Evolutionary conservation across 2,329 filamentous ascomycete genomes (phyloP).

Genomic region (Curvularia spicifera): DNA sequence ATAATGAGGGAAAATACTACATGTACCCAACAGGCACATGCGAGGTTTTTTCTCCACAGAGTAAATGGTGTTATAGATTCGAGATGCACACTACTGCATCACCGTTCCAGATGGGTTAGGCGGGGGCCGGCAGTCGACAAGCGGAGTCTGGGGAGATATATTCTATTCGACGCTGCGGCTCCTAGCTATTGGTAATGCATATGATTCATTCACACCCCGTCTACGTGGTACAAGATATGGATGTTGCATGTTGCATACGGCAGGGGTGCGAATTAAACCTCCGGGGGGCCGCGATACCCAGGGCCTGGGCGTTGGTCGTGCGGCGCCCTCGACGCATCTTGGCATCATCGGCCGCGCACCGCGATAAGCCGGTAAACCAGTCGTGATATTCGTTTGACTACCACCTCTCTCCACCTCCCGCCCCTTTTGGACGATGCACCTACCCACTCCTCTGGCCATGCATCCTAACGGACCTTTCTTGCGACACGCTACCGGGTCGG

Average conservation of each 20-base stretch:
- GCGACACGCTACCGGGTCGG: constrained; percentile 29
- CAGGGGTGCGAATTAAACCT: neutral
- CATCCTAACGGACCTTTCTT: constrained; percentile 14
- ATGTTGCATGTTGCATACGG: neutral
- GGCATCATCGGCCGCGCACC: neutral
- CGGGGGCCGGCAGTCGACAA: neutral
- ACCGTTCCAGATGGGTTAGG: neutral
- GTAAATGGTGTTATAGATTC: neutral
- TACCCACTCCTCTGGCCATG: constrained; percentile 16
- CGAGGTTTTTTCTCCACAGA: neutral
- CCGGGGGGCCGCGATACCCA: neutral
- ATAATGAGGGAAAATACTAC: neutral
- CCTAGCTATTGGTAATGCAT: neutral
- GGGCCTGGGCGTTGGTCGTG: neutral
- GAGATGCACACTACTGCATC: neutral
- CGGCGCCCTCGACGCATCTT: neutral
- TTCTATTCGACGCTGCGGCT: neutral
- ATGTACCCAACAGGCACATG: no score
- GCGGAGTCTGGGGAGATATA: neutral
- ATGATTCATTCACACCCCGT: neutral
- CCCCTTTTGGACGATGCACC: neutral
- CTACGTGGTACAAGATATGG: neutral
- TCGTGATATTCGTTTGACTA: neutral
- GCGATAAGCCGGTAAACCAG: neutral
- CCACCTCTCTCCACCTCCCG: no score